Evolutionary conservation across 2,329 filamentous ascomycete genomes (phyloP), one percentile per base, ranked within the genome.

Genomic region (Dactylella cylindrospora): DNA sequence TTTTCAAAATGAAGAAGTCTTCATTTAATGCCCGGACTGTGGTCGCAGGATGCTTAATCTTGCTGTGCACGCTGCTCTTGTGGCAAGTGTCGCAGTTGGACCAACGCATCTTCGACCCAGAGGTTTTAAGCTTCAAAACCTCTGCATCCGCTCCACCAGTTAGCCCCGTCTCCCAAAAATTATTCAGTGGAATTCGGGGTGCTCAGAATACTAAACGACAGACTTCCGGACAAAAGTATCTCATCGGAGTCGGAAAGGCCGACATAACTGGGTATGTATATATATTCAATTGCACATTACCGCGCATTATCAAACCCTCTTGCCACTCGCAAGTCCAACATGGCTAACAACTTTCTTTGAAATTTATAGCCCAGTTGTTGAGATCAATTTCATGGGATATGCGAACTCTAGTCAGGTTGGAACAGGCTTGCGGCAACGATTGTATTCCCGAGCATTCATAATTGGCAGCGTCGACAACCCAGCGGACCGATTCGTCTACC

Each of bases 351-450:
- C 64, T 70, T 6, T 20, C 29, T 17, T 64, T 28, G 17, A 82
- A 87, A 1, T 10, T 28, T 25, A 26, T 12, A 61, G 57, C 1
- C 57, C 90, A 0, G 88, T 94, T 9, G 90, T 94, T 17, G 89
- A 96, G 72, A 81, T 96, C 70, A 90, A 89, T 69, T 80, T 96
- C 71, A 93, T 91, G 79, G 90, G 90, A 64, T 96, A 96, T 76
- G 91, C 91, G 25, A 86, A 90, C 72, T 77, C 84, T n/a, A 80
- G 81, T 33, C 91, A 97, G 74, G 75, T 85, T 23, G 91, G 91
- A 38, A 84, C 84, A 1, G 91, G 91, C 17, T 76, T 97, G 44
- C 84, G 90, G 41, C 91, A 97, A 74, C 82, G 91, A 41, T 78
- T 95, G 12, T 91, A 93, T 73, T 90, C 89, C 31, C 84, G 91